Conservation (phyloP, 1,139 yeast genomes). For the Geotrichum carabidarum region DNA sequence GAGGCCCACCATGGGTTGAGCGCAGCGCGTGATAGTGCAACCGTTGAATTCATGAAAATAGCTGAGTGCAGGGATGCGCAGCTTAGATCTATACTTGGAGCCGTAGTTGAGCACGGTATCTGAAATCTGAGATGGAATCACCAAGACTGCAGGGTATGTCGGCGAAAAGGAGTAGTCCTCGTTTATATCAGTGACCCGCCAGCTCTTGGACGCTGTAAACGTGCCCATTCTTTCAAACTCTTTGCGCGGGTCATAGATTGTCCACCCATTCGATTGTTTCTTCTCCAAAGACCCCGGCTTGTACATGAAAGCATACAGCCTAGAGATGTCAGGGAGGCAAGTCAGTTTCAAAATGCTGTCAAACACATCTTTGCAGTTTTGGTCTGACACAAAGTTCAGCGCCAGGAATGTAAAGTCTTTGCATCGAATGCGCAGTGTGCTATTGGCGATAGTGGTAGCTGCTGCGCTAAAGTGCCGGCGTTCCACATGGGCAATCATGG, state of each 20-base stretch:
- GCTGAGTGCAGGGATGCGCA: conserved; percentile 74
- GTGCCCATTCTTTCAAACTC: conserved; percentile 63
- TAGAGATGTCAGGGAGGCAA: conserved; percentile 49
- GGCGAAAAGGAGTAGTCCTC: conserved; percentile 60
- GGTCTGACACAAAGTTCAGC: conserved; percentile 61
- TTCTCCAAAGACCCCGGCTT: conserved; percentile 55
- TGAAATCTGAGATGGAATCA: conserved; percentile 70
- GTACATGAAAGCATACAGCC: conserved; percentile 67
- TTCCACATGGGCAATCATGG: conserved; percentile 66
- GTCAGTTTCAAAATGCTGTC: conserved; percentile 66
- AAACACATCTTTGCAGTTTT: conserved; percentile 63
- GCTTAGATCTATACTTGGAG: conserved; percentile 77
- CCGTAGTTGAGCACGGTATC: conserved; percentile 82
- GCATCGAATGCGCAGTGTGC: conserved; percentile 59
- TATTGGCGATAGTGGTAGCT: conserved; percentile 17
- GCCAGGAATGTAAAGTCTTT: conserved; percentile 85
- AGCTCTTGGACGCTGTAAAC: conserved; percentile 37
- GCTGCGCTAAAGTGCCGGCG: conserved; percentile 40
- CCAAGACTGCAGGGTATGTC: conserved; percentile 64
- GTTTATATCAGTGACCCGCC: conserved; percentile 72
- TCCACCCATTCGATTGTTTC: conserved; percentile 60
- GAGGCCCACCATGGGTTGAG: conserved; percentile 90
- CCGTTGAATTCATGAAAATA: conserved; percentile 66
- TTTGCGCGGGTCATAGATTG: conserved; percentile 51
- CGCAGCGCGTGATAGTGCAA: conserved; percentile 78